phyloP scores from a whole-genome alignment of 2,329 filamentous ascomycete genomes.

The Dichotomopilus funicola region DNA sequence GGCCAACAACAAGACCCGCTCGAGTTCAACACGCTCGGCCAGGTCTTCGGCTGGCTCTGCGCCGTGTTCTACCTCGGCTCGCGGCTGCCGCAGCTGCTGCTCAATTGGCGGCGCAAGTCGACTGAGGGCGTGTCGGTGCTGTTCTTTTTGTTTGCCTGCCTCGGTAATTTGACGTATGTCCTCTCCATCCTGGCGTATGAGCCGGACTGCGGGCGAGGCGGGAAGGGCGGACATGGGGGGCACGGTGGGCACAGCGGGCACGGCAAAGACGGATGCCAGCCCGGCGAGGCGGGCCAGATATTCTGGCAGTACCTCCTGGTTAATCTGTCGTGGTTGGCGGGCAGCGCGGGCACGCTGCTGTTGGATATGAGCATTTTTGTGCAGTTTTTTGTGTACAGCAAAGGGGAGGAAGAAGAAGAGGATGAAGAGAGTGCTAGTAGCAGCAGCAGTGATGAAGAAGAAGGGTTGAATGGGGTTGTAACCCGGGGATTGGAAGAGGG shows the following conservation, averaged over 20 bases:
- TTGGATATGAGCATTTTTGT: slow-evolving; percentile 81
- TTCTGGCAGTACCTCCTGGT: slow-evolving; percentile 82
- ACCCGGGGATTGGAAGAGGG: too few relatives aligned
- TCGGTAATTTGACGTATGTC: slow-evolving; percentile 92
- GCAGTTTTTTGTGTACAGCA: slow-evolving; percentile 82
- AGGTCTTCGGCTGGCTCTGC: slow-evolving; percentile 91
- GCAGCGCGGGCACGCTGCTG: slow-evolving; percentile 79
- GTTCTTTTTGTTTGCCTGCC: slow-evolving; percentile 94
- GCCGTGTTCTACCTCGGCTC: slow-evolving; percentile 83
- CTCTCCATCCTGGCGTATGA: slow-evolving; percentile 87
- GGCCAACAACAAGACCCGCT: slow-evolving; percentile 43
- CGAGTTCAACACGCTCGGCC: slow-evolving; percentile 69
- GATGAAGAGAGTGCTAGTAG: slow-evolving; percentile 13
- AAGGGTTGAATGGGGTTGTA: slow-evolving; percentile 15
- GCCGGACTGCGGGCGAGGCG: slow-evolving; percentile 51
- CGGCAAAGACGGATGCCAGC: slow-evolving; percentile 43
- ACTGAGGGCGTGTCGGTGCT: slow-evolving; percentile 90
- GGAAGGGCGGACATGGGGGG: too few relatives aligned
- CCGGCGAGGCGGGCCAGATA: slow-evolving; percentile 57
- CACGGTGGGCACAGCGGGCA: too few relatives aligned
- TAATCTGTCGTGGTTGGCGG: slow-evolving; percentile 84
- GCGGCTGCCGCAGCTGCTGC: slow-evolving; percentile 79
- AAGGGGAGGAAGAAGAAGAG: slow-evolving; percentile 26
- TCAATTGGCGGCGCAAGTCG: slow-evolving; percentile 88
- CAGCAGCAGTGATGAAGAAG: slow-evolving; percentile 1